Evolutionary conservation across 2,329 filamentous ascomycete genomes (phyloP), one percentile per base, ranked within the genome.

Genomic region (Pleurostoma richardsiae): DNA sequence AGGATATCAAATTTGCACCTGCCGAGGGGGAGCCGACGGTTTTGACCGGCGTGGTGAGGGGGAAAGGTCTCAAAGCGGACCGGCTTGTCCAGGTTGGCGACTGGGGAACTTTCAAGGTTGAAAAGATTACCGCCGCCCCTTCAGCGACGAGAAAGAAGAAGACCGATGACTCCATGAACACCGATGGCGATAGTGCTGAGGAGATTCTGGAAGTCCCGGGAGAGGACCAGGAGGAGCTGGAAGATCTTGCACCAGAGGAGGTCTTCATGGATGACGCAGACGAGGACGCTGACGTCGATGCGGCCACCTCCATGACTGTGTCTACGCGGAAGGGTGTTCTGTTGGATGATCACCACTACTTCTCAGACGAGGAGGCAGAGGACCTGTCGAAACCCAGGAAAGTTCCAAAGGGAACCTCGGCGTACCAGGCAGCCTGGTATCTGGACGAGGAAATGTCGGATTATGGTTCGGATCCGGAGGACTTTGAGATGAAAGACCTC

Each of bases 261-360:
- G 79, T 84, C 3, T 73, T 81, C 49, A 94, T 96, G 89, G 66
- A 75, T 27, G 67, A 66, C 28, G 86, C 88, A 51, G 78, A 82
- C 27, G 79, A 80, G 27, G 69, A 71, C 11, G 67, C 65, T 52
- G 63, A 63, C 30, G 48, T 48, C 19, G 58, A 62, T 30, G 64
- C 64, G 48, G 57, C 59, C 6, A 68, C 52, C 58, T 74, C 73
- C 4, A 70, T 75, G 27, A 65, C 66, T 42, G 62, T 65, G 4
- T 70, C 73, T 2, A 73, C 77, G 40, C 84, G 85, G 61, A 95
- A 92, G 68, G 94, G 92, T 53, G 94, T 99, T 1, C 72, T 99
- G 39, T 76, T 99, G 7, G 94, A 99, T 56, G 92, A 97, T 55
- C 92, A 99, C 64, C 92, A 97, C 63, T 99, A 99, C 66, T 99